Percentiles rank a stretch among this genome's conserved stretches.
phyloP scores from a whole-genome alignment of 768 basidiomycete genomes.

The Lactarius sanguifluus region DNA sequence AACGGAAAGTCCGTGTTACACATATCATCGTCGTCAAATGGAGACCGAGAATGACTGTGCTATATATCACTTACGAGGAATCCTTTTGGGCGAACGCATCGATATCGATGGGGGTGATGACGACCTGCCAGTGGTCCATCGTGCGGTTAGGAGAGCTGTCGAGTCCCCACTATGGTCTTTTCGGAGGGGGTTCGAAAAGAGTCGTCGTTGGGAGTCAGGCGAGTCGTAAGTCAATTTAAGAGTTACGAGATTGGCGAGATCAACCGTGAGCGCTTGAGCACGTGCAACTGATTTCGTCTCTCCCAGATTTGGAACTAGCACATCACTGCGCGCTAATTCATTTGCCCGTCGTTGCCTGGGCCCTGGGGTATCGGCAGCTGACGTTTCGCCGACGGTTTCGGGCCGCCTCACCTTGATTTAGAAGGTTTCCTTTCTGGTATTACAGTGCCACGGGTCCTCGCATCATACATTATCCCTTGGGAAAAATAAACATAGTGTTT shows the following conservation, averaged over 20 bases:
- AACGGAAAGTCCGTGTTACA: not conserved
- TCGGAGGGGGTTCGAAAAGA: not conserved
- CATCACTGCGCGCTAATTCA: too few relatives aligned
- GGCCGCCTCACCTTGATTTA: not conserved
- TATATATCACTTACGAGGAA: conserved; percentile 7
- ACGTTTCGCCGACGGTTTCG: too few relatives aligned
- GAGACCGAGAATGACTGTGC: not conserved
- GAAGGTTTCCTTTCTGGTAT: not conserved
- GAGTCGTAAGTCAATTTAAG: not conserved
- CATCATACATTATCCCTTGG: not conserved
- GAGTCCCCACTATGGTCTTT: not conserved
- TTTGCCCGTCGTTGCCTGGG: not conserved
- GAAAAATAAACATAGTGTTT: not conserved
- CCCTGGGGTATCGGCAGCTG: not conserved
- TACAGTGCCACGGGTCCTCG: too few relatives aligned
- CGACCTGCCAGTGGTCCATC: conserved; percentile 18
- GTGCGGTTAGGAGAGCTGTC: not conserved
- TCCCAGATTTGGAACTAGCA: not conserved
- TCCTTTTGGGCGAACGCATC: not conserved
- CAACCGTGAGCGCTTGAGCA: not conserved
- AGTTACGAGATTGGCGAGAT: not conserved
- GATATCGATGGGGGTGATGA: not conserved
- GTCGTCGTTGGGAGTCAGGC: not conserved
- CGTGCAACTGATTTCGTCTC: not conserved
- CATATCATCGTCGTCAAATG: not conserved